Conservation (phyloP, 1,284 basidiomycete genomes). For the Trichosporon ovoides region DNA sequence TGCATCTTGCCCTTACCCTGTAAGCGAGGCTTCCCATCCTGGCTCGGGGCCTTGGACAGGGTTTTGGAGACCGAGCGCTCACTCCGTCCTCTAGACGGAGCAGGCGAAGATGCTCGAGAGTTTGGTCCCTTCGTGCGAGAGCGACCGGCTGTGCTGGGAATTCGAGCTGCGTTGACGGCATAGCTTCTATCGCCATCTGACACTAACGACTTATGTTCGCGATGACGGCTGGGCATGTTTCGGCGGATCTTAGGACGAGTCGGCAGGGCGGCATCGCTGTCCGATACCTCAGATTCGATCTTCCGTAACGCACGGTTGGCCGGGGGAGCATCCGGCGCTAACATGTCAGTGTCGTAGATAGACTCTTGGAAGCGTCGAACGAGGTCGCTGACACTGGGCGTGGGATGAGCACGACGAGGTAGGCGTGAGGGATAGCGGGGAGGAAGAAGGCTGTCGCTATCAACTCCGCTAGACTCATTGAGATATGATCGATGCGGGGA, state of each 20-base stretch:
- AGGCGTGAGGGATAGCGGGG: conserved; percentile 59
- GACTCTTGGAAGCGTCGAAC: conserved; percentile 64
- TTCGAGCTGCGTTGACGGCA: conserved; percentile 64
- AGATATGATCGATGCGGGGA: conserved; percentile 5
- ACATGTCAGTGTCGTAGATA: conserved; percentile 16
- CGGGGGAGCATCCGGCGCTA: conserved; percentile 5
- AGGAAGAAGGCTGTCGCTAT: conserved; percentile 35
- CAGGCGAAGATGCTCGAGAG: background rate
- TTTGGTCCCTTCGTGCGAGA: background rate
- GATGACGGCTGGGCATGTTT: background rate
- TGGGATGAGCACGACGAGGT: conserved; percentile 53
- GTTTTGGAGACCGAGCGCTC: background rate
- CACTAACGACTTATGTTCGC: conserved; percentile 32
- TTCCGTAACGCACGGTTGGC: background rate
- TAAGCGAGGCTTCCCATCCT: conserved; percentile 32
- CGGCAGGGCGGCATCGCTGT: conserved; percentile 37
- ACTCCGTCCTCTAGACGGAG: background rate
- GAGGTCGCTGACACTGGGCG: conserved; percentile 70
- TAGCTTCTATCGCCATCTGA: conserved; percentile 86
- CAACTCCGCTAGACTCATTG: conserved; percentile 39
- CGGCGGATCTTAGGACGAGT: conserved; percentile 10
- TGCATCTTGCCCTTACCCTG: conserved; percentile 41
- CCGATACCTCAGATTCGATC: conserved; percentile 33
- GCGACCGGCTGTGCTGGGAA: background rate
- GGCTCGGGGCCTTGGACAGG: conserved; percentile 14